Evolutionary conservation across 2,329 filamentous ascomycete species (phyloP), one percentile per base, ranked within the genome.

Genomic region (Talaromyces rugulosus): DNA sequence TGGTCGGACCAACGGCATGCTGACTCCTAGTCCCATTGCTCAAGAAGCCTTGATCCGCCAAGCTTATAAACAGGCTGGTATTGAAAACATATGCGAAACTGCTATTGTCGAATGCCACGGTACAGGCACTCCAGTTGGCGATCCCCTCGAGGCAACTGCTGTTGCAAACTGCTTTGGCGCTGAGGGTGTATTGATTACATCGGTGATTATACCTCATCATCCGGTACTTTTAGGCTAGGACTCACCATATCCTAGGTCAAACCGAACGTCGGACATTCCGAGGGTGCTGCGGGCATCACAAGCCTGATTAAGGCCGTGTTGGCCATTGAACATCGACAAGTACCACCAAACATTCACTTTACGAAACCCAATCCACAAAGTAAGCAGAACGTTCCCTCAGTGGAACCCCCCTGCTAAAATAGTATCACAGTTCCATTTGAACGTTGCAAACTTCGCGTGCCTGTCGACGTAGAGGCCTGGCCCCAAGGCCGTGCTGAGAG

Each of bases 1-100:
- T 64, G 73, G 73, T 9, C 58, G 65, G 14, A 73, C 68, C 36
- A 40, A 40, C 36, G 36, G 36, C 36, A 40, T 40, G 36, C 11
- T 40, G 36, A 40, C 36, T 14, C 74, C 74, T 1, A 73, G 62
- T 44, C 50, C 59, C 60, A 6, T 65, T 5, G 75, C 78, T 0
- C 78, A 81, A 62, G 66, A 69, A 6, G 64, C 63, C 5, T 68
- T 79, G 12, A 79, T 81, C 55, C 65, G 69, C 4, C 61, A 71
- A 8, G 70, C 69, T 0, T 80, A 80, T 65, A 58, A 61, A 4
- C 62, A 66, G 7, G 74, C 75, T 40, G 74, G 75, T 33, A 42
- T 53, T 16, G 33, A 36, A 12, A 27, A 71, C 30, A 44, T 64
- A 8, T 31, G 50, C 11, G 33, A 67, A 11, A 79, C 75, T 0